A percentile compares a stretch with the other conserved stretches of the same genome.
phyloP scores from a whole-genome alignment of 2,329 filamentous ascomycete genomes.

The Colletotrichum sojae region DNA sequence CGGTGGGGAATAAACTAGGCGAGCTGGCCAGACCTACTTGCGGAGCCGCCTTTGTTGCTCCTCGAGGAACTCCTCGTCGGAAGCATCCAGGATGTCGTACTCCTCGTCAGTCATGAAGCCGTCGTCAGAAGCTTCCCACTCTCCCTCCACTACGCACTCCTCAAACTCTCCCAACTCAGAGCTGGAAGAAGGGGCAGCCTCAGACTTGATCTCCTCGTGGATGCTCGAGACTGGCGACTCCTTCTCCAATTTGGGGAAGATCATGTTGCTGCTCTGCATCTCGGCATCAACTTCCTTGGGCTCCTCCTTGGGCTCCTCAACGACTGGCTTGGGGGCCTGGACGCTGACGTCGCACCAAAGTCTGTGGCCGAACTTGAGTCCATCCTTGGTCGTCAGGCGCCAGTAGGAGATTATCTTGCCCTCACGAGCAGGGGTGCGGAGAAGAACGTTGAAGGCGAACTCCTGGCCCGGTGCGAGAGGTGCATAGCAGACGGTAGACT shows the following conservation, averaged over 20 bases:
- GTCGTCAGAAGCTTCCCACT: constrained; percentile 75
- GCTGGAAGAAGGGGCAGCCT: constrained; percentile 63
- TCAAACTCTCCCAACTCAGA: constrained; percentile 64
- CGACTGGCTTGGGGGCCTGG: constrained; percentile 54
- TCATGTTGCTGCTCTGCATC: constrained; percentile 78
- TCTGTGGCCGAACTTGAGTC: constrained; percentile 89
- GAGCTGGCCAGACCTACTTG: constrained; percentile 49
- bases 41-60: constrained; percentile 63
- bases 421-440: constrained; percentile 83
- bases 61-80: constrained; percentile 84
- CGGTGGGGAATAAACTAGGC: constrained; percentile 11
- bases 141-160: constrained; percentile 70
- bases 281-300: constrained; percentile 46
- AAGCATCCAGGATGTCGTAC: constrained; percentile 96
- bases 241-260: constrained; percentile 96
- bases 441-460: constrained; percentile 84
- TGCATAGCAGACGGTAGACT: constrained; percentile 83
- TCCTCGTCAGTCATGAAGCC: constrained; percentile 97
- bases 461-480: constrained; percentile 81
- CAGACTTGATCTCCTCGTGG: constrained; percentile 71
- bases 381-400: constrained; percentile 88
- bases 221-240: constrained; percentile 88
- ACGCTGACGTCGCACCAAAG: constrained; percentile 95
- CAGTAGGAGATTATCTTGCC: constrained; percentile 95
- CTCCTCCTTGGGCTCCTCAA: constrained; percentile 51